Evolutionary conservation across 1,139 yeast species (phyloP), one percentile per base, ranked within the genome.

Genomic region (Scheffersomyces stambukii): DNA sequence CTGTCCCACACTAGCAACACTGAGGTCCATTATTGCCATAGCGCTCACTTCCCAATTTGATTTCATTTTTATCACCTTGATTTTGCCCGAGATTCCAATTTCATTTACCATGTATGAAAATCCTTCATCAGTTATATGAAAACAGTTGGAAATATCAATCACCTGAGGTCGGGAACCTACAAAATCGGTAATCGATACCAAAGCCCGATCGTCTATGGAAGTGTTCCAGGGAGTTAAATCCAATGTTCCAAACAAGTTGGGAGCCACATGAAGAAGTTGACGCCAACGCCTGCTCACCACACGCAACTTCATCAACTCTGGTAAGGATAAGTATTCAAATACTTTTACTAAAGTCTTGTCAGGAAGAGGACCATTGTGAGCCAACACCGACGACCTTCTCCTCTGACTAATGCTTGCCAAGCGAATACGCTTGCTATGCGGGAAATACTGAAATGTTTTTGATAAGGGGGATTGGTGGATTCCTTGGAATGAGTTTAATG

Each of bases 11-110:
- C n/a, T n/a, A n/a, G 81, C 81, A 2, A 73, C 78, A 1, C 85
- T 70, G 28, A 82, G 53, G 48, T 82, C 91, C 84, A 81, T 78
- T 14, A 82, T 77, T 4, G 89, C 83, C 84, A 79, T 76, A 3
- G 86, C 84, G 38, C 81, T 74, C 6, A 81, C 75, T 41, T 80
- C 85, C 91, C 91, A 82, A 28, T 75, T 80, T 16, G 83, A 76
- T 34, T 64, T 67, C 85, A 82, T 79, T 37, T 66, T 68, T 29
- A 82, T 57, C 6, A 57, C 54, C 31, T 62, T 61, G 27, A 82
- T 67, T 20, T 64, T 63, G 6, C 88, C 88, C 24, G 76, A 53
- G 42, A 76, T 75, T 0, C 88, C 89, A 35, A 81, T 70, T 39
- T 79, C 84, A 44, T 77, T 79, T 13, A 80, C 77, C 65, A 82